Percentiles rank a stretch among this genome's conserved stretches.
Evolutionary conservation across 306 rosid species (phyloP).

Genomic region (Vicia villosa): DNA sequence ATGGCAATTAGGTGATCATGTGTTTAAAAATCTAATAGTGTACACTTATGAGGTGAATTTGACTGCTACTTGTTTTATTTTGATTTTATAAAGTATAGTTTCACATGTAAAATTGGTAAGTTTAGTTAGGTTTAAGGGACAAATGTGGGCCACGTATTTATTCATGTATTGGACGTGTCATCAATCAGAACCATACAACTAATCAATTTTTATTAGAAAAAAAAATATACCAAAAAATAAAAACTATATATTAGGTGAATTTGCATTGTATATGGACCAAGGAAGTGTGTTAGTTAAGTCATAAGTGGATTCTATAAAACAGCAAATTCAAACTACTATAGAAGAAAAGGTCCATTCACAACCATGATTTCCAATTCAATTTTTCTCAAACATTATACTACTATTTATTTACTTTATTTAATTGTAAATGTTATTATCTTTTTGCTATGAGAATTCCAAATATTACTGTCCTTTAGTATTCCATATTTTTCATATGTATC

Average conservation of each 20-base stretch:
- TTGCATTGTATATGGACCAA: not conserved
- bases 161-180: constrained; percentile 37
- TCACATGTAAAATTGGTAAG: constrained; percentile 40
- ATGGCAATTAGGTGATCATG: constrained; percentile 11
- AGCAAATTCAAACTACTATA: constrained; percentile 22
- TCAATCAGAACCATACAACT: constrained; percentile 21
- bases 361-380: not conserved
- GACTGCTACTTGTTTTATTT: constrained; percentile 25
- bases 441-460: not conserved
- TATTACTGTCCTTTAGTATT: not conserved
- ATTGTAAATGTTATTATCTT: not conserved
- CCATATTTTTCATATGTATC: not conserved
- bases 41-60: constrained; percentile 17
- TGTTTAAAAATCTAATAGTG: constrained; percentile 15
- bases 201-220: not conserved
- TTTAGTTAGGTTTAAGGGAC: constrained; percentile 42
- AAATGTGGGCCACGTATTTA: constrained; percentile 55
- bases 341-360: constrained; percentile 42
- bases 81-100: constrained; percentile 23
- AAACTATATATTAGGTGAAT: constrained; percentile 22
- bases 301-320: constrained; percentile 33
- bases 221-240: not conserved
- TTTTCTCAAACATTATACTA: not conserved
- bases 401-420: constrained; percentile 6
- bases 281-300: constrained; percentile 1